phyloP scores from a whole-genome alignment of 768 basidiomycete species.

The Russula virescens region DNA sequence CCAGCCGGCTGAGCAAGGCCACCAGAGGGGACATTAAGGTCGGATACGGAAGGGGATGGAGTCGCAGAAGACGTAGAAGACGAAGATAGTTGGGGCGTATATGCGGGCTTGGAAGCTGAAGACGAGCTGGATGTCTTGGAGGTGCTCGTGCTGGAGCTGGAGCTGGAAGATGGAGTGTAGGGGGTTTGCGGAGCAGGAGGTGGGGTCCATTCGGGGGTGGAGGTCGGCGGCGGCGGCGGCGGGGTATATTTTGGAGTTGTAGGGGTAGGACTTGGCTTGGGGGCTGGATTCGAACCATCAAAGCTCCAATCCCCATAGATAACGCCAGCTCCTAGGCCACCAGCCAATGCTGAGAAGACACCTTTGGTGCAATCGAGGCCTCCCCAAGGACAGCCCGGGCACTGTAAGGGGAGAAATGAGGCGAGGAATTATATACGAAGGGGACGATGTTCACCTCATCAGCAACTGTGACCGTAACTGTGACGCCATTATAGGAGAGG shows the following conservation, averaged over 20 bases:
- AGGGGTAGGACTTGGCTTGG: too few relatives aligned
- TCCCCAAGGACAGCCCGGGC: constrained; percentile 35
- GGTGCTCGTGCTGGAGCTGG: too few relatives aligned
- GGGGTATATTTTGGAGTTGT: too few relatives aligned
- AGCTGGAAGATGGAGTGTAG: too few relatives aligned
- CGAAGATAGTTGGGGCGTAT: neutral
- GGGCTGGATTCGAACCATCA: neutral
- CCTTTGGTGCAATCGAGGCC: constrained; percentile 44
- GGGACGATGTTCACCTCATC: constrained; percentile 45
- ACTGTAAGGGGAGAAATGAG: constrained; percentile 29
- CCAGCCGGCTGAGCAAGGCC: neutral
- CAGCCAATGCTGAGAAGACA: constrained; percentile 41
- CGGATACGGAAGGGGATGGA: neutral
- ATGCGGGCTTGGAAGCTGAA: neutral
- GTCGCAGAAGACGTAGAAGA: neutral
- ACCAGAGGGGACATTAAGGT: neutral
- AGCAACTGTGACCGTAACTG: constrained; percentile 49
- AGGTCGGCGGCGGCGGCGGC: too few relatives aligned
- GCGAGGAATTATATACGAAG: too few relatives aligned
- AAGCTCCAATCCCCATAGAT: constrained; percentile 40
- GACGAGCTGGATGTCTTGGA: neutral
- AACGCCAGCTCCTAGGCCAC: constrained; percentile 29
- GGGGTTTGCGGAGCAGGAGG: too few relatives aligned
- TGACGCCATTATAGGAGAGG: constrained; percentile 57
- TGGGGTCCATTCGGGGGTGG: too few relatives aligned